These are phyloP conservation scores for Ichthyophonus hoferi DNA, from an alignment of 208 protist species.

Conservation along the genomic window DNA sequence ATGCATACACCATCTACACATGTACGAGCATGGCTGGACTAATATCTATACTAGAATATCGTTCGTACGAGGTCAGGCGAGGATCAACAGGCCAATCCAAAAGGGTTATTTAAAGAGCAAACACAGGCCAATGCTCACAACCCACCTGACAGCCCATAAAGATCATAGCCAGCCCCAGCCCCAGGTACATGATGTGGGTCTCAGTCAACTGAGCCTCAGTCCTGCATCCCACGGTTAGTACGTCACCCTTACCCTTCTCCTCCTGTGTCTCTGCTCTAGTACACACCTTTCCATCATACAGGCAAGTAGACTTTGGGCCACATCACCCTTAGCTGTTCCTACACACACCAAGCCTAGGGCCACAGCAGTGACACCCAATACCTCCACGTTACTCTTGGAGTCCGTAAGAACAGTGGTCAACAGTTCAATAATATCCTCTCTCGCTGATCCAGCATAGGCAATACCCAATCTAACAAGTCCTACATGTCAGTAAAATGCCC, in stretches of 20 bases:
- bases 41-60: too few relatives aligned
- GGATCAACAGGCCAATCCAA: too few relatives aligned
- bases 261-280: conserved; percentile 43
- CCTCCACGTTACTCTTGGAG: conserved; percentile 77
- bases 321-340: conserved; percentile 84
- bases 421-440: conserved; percentile 86
- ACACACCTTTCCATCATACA: conserved; percentile 75
- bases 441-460: conserved; percentile 87
- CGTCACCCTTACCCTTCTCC: background rate
- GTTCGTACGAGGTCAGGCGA: too few relatives aligned
- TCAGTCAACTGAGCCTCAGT: conserved; percentile 30
- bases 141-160: conserved; percentile 84
- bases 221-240: background rate
- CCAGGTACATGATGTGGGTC: conserved; percentile 74
- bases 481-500: too few relatives aligned
- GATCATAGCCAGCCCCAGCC: conserved; percentile 85
- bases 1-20: too few relatives aligned
- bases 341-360: conserved; percentile 91
- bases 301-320: conserved; percentile 82
- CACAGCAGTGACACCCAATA: conserved; percentile 81
- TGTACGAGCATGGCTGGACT: too few relatives aligned
- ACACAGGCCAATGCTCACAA: too few relatives aligned
- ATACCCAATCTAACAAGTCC: conserved; percentile 83
- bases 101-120: too few relatives aligned
- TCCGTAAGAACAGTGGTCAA: conserved; percentile 86